Conservation (phyloP, 2,329 filamentous ascomycete genomes). For the Aspergillus sojae region DNA sequence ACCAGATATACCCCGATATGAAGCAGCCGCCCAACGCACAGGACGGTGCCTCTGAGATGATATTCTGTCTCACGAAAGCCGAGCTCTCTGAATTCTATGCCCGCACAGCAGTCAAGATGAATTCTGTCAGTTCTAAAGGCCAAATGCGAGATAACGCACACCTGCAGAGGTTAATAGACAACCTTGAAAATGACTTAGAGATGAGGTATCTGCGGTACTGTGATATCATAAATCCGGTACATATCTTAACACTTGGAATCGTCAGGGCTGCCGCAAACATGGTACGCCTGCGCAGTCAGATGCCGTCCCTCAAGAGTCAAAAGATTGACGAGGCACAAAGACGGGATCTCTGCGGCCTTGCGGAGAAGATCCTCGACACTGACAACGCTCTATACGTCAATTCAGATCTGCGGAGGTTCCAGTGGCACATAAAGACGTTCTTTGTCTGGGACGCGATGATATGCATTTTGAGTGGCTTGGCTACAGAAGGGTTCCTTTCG, state of each 20-base stretch:
- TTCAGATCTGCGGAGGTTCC: constrained; percentile 38
- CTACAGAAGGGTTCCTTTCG: constrained; percentile 34
- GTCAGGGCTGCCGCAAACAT: constrained; percentile 40
- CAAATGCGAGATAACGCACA: constrained; percentile 15
- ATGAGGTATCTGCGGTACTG: constrained; percentile 37
- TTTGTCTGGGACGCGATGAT: constrained; percentile 56
- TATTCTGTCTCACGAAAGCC: constrained; percentile 32
- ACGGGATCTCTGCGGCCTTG: constrained; percentile 12
- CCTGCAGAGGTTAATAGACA: constrained; percentile 25
- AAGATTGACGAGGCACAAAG: constrained; percentile 8
- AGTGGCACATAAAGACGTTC: constrained; percentile 48
- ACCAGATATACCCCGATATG: constrained; percentile 45
- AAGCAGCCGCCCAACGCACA: constrained; percentile 42
- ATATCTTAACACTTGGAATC: constrained; percentile 48
- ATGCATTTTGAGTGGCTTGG: constrained; percentile 46
- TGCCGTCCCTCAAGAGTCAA: constrained; percentile 31
- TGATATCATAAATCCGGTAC: constrained; percentile 40
- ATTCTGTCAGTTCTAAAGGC: constrained; percentile 3
- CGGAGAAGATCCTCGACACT: constrained; percentile 27
- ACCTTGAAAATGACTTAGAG: constrained; percentile 37
- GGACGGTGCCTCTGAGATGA: constrained; percentile 49
- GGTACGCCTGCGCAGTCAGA: constrained; percentile 48
- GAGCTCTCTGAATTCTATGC: constrained; percentile 31
- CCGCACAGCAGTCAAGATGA: constrained; percentile 16
- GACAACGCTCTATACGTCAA: constrained; percentile 40